Evolutionary conservation across 208 protist species (phyloP), one percentile per base, ranked within the genome.

Genomic region (Trypanosomatidae sp.): DNA sequence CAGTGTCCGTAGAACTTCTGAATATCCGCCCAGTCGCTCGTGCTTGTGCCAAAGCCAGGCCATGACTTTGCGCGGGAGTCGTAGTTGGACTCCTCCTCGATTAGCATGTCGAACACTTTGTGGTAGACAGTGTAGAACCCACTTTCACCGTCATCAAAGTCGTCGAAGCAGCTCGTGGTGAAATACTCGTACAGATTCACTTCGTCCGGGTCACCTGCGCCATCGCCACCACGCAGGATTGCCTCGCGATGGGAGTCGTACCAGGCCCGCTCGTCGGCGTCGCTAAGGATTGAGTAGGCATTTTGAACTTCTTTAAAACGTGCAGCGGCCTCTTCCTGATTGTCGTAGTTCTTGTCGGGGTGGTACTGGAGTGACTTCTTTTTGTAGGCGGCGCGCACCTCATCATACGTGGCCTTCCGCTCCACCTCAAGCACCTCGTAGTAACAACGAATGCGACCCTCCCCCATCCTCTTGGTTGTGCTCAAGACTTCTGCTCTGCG

Each of bases 241-340:
- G 77, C 79, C 73, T 95, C 91, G 28, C 91, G 81, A 76, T 97
- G 93, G n/a, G 91, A 82, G 79, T 98, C 95, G 76, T 98, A 98
- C 91, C 90, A 95, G 9, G 86, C 89, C 13, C 93, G 91, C 76
- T 96, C 92, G 33, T 94, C 68, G 13, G 86, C 66, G 73, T 98
- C 93, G 71, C 85, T 92, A 55, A 98, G 84, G 58, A 97, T 74
- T 0, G 89, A 78, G 83, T 98, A 98, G 13, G 95, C 95, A 62
- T 98, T 95, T 56, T 95, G 85, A 56, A 97, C 90, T 52, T 94
- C 90, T 67, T 96, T 96, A 71, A 98, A 98, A 74, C 73, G 79
- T 17, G 78, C 62, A 19, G 82, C 89, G 0, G 92, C 85, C 69
- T 89, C 86, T 43, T 95, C 88, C 55, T 84, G 81, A 74, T 94